phyloP scores from a whole-genome alignment of 371 early-diverging fungal genomes.

The Mucor circinelloides region DNA sequence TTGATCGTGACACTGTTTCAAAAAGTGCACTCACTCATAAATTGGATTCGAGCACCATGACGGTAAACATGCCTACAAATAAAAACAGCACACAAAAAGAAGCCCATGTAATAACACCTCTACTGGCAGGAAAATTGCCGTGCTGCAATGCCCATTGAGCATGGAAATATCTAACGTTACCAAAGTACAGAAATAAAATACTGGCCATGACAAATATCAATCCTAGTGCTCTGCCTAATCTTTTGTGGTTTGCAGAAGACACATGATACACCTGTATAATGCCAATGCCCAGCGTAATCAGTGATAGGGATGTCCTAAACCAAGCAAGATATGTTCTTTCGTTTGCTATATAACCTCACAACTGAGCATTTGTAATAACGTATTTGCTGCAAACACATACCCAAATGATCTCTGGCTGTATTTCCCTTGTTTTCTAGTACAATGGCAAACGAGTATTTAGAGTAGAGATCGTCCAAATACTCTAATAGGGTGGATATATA shows the following conservation, averaged over 20 bases:
- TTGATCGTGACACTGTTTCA: neutral
- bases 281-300: slow-evolving; percentile 72
- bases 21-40: neutral
- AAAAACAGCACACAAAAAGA: slow-evolving; percentile 35
- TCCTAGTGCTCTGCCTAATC: slow-evolving; percentile 45
- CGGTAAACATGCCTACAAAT: slow-evolving; percentile 28
- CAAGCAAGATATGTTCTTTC: slow-evolving; percentile 78
- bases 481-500: slow-evolving; percentile 4
- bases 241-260: slow-evolving; percentile 11
- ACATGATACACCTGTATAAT: slow-evolving; percentile 67
- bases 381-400: slow-evolving; percentile 16
- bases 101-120: slow-evolving; percentile 51
- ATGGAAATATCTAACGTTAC: slow-evolving; percentile 66
- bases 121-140: slow-evolving; percentile 69
- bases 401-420: slow-evolving; percentile 72
- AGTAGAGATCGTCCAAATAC: slow-evolving; percentile 7
- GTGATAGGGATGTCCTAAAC: slow-evolving; percentile 69
- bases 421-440: slow-evolving; percentile 71
- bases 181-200: slow-evolving; percentile 61
- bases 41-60: slow-evolving; percentile 18
- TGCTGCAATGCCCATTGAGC: slow-evolving; percentile 63
- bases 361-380: neutral
- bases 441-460: slow-evolving; percentile 21
- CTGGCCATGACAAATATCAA: slow-evolving; percentile 56
- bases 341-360: slow-evolving; percentile 45